These are phyloP conservation scores for Kalaharituber pfeilii DNA, from an alignment of 2,329 filamentous ascomycete genomes.

Conservation along the genomic window DNA sequence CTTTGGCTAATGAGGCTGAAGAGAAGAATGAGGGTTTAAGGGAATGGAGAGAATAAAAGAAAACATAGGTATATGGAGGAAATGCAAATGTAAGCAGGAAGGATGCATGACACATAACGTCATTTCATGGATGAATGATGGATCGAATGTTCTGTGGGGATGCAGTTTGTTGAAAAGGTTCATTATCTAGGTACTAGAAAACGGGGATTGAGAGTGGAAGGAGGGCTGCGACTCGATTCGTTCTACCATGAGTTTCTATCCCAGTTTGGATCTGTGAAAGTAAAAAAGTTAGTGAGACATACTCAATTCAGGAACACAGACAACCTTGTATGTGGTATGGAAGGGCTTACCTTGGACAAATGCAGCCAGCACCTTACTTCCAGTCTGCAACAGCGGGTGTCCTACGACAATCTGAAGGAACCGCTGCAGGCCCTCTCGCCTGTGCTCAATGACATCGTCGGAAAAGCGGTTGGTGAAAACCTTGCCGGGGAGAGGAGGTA, in stretches of 20 bases:
- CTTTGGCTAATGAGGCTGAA: no score
- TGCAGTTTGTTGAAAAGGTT: background rate
- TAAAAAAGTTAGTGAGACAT: slow-evolving; percentile 15
- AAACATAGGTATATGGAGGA: slow-evolving; percentile 1
- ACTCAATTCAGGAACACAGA: slow-evolving; percentile 4
- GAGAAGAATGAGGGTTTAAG: no score
- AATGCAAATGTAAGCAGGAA: slow-evolving; percentile 1
- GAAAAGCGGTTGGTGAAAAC: slow-evolving; percentile 97
- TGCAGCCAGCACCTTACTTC: slow-evolving; percentile 84
- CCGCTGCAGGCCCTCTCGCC: slow-evolving; percentile 76
- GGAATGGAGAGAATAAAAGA: slow-evolving; percentile 1
- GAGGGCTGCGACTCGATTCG: slow-evolving; percentile 7
- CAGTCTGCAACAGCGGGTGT: slow-evolving; percentile 89
- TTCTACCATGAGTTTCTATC: slow-evolving; percentile 19
- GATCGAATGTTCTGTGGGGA: background rate
- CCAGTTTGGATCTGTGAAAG: slow-evolving; percentile 30
- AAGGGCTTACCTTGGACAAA: slow-evolving; percentile 73
- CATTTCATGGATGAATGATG: slow-evolving; percentile 4
- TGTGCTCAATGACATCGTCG: slow-evolving; percentile 93
- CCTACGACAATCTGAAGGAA: slow-evolving; percentile 96
- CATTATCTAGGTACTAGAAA: slow-evolving; percentile 10
- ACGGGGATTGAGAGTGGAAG: background rate
- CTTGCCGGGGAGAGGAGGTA: slow-evolving; percentile 87
- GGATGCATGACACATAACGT: slow-evolving; percentile 8
- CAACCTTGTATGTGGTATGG: no score